A percentile compares a stretch with the other conserved stretches of the same genome.
phyloP scores from a whole-genome alignment of 176 grass and related monocot species.

The Cymbopogon citratus region DNA sequence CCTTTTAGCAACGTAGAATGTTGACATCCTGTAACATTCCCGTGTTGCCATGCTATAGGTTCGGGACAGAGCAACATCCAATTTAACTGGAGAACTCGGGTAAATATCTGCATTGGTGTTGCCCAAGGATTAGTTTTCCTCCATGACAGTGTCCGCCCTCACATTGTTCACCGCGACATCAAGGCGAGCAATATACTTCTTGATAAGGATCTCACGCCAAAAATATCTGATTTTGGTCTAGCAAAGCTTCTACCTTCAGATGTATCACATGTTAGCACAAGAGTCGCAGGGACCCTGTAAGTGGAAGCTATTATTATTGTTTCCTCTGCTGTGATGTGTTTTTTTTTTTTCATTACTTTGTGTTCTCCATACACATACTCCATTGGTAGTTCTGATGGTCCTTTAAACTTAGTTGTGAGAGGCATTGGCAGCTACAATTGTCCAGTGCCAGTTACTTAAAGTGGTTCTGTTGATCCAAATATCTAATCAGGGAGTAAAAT shows the following conservation, averaged over 20 bases:
- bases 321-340: background rate
- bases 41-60: constrained; percentile 32
- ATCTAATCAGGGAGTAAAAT: background rate
- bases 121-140: constrained; percentile 58
- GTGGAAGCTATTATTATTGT: background rate
- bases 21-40: constrained; percentile 6
- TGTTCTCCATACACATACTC: background rate
- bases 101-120: constrained; percentile 62
- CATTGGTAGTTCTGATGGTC: background rate
- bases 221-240: constrained; percentile 78
- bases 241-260: constrained; percentile 66
- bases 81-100: constrained; percentile 60
- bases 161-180: constrained; percentile 76
- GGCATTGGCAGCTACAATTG: background rate
- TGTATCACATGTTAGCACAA: constrained; percentile 72
- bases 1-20: background rate
- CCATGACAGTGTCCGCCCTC: constrained; percentile 49
- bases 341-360: background rate
- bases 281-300: constrained; percentile 77
- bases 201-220: constrained; percentile 48
- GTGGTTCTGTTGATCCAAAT: background rate
- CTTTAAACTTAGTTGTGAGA: background rate
- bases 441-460: background rate
- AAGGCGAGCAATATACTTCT: constrained; percentile 85
- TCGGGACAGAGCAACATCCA: constrained; percentile 51